phyloP scores from a whole-genome alignment of 1,284 basidiomycete genomes.

The Xanthoconium separans region DNA sequence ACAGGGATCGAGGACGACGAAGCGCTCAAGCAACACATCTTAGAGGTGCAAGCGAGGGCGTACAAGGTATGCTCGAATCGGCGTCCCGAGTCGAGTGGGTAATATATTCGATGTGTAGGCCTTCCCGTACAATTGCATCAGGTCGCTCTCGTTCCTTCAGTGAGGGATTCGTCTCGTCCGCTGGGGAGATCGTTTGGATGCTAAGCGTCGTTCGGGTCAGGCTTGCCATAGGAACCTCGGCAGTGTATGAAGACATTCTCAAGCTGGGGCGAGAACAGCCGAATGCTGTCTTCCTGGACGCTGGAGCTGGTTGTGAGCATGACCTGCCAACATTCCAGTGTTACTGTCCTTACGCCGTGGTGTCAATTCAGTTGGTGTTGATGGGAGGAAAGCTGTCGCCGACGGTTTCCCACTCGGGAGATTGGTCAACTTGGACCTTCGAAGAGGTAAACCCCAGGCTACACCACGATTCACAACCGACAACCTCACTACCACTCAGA shows the following conservation, averaged over 20 bases:
- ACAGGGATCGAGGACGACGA: conserved; percentile 12
- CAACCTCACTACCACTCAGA: too few relatives aligned
- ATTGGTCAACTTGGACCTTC: conserved; percentile 9
- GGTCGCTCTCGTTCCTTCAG: conserved; percentile 10
- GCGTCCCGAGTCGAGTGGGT: too few relatives aligned
- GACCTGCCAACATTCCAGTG: too few relatives aligned
- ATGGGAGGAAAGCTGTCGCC: conserved; percentile 22
- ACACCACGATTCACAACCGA: too few relatives aligned
- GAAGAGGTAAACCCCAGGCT: not conserved
- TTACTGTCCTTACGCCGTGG: too few relatives aligned
- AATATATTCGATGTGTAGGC: not conserved
- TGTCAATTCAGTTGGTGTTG: conserved; percentile 22
- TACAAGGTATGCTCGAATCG: conserved; percentile 6
- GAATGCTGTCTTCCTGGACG: conserved; percentile 10
- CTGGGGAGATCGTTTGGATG: too few relatives aligned
- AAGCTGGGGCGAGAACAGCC: conserved; percentile 8
- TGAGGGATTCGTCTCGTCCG: not conserved
- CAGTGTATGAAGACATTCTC: conserved; percentile 9
- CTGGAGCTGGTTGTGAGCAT: conserved; percentile 12
- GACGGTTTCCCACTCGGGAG: conserved; percentile 29
- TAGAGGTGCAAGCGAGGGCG: conserved; percentile 12
- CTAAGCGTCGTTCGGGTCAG: not conserved
- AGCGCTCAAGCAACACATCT: conserved; percentile 10
- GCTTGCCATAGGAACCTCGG: not conserved
- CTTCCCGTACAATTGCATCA: conserved; percentile 15